Base-by-base conservation (phyloP, 2,329 filamentous ascomycete species). In the Tolypocladium ophioglossoides region DNA sequence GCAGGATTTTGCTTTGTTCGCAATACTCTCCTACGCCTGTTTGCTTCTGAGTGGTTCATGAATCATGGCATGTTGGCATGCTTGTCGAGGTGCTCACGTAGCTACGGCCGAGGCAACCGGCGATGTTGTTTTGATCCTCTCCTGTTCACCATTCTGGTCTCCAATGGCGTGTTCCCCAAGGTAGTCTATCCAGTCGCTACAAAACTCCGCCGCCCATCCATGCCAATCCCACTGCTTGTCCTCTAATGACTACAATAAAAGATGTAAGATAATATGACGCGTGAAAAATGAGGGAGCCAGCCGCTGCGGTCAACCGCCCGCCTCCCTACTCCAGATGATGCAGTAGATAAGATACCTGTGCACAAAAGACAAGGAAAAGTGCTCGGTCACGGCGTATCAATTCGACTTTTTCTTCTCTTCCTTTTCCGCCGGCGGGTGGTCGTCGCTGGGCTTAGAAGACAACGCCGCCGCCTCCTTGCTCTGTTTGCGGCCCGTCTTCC, bases 401-500 rank as follows among this genome's bases (percentile, higher is more conserved):
- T 34, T 11, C 24, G 27, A 32, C 18, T 48, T 48, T 18, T 20
- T 46, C 27, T 34, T 34, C 16, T 44, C 44, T 22, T 37, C 53
- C 40, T 49, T 49, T 30, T 52, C 39, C 47, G 54, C 24, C 12
- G 53, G 34, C 22, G 20, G n/a, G 12, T 14, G 18, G 20, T 48
- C 41, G 20, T 32, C 50, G 32, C 49, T 34, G 35, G 49, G 4
- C 14, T 34, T 52, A 22, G 8, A 18, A 6, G n/a, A 27, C n/a
- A 16, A 2, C 48, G 40, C 20, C 35, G 30, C 4, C 35, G 64
- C 65, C 52, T 58, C 47, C 24, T 63, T 55, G 20, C 63, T 61
- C 39, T 66, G 59, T 2, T 62, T 56, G 44, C 65, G 67, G 51
- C 78, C 77, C 61, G 78, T 73, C 18, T 71, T 73, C 63, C 76